Conservation (phyloP, 2,329 filamentous ascomycete species). For the Fusarium virguliforme region DNA sequence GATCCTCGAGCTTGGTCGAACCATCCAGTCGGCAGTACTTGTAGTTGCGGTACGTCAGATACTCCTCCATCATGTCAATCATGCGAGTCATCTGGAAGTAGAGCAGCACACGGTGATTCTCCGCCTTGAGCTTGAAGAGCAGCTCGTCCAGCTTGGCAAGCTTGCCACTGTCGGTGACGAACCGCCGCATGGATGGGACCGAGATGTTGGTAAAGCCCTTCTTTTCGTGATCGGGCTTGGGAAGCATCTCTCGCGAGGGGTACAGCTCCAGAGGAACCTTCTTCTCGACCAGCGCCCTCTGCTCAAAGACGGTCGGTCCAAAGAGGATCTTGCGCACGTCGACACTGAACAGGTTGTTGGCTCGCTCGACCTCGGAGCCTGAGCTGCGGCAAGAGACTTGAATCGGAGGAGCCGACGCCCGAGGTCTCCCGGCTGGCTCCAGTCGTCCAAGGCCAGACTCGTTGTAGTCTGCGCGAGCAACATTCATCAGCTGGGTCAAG, state of each 20-base stretch:
- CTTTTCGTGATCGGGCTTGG: conserved; percentile 84
- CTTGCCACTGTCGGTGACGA: conserved; percentile 98
- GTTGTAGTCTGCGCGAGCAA: conserved; percentile 77
- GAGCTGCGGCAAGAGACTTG: conserved; percentile 83
- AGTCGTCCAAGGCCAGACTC: conserved; percentile 82
- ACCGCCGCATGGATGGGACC: conserved; percentile 96
- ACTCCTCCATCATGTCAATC: conserved; percentile 99
- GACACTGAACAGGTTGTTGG: conserved; percentile 84
- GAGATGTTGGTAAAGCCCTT: conserved; percentile 90
- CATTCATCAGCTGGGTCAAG: conserved; percentile 83
- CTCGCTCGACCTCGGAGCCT: conserved; percentile 75
- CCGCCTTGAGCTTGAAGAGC: conserved; percentile 90
- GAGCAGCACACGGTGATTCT: conserved; percentile 91
- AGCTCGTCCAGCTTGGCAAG: conserved; percentile 91
- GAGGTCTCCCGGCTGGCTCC: conserved; percentile 85
- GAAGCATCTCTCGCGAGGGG: conserved; percentile 78
- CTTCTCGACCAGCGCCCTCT: conserved; percentile 81
- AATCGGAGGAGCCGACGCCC: conserved; percentile 87
- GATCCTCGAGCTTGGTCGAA: conserved; percentile 96
- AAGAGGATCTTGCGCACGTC: conserved; percentile 82
- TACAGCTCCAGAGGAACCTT: conserved; percentile 78
- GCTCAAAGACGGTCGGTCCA: conserved; percentile 75
- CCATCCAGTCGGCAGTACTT: conserved; percentile 98
- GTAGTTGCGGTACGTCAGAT: conserved; percentile 98
- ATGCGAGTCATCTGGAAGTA: conserved; percentile 99